Evolutionary conservation across 441 rosid genomes (phyloP), one percentile per base, ranked within the genome.

Genomic region (Cnidoscolus chayamansa): DNA sequence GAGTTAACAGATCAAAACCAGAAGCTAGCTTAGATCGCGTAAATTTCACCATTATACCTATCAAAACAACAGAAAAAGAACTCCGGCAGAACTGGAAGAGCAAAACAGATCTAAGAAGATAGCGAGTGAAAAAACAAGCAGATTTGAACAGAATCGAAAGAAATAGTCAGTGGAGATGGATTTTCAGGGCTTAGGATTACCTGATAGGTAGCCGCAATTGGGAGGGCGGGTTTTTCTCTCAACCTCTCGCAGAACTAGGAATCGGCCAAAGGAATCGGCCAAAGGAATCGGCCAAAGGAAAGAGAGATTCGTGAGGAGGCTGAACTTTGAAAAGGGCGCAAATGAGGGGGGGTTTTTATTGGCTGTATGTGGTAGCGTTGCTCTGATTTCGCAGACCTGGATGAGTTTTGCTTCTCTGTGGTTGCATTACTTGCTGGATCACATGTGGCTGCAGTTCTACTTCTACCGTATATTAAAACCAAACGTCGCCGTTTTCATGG

Each of bases 161-260:
- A 40, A 40, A 40, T 0, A 40, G 45, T 40, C 7, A 5, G 45
- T 40, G 45, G 4, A 40, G 45, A 0, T 40, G 4, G 7, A 3
- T 40, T 40, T 6, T 40, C 30, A 4, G 0, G 37, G 7, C 11
- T 35, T 61, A 71, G 37, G 7, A 6, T 35, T 61, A 71, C 74
- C 74, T 49, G 74, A 49, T 10, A 10, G 7, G 17, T 2, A 3
- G 53, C 20, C 1, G 43, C 58, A 13, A 35, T 17, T 0, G 45
- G 45, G 7, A 3, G 6, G 32, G n/a, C 0, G 7, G 45, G 7
- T 3, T 8, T 31, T 20, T 65, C 80, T 75, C 86, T 82, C 67
- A 67, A 80, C 81, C 87, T 74, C 79, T 73, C 78, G 76, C 83
- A 77, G 76, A 72, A 69, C 70, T 59, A 32, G 17, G 31, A n/a